Evolutionary conservation across 805 yeast species (phyloP), one percentile per base, ranked within the genome.

Genomic region (Zygoascus biomembranicola): DNA sequence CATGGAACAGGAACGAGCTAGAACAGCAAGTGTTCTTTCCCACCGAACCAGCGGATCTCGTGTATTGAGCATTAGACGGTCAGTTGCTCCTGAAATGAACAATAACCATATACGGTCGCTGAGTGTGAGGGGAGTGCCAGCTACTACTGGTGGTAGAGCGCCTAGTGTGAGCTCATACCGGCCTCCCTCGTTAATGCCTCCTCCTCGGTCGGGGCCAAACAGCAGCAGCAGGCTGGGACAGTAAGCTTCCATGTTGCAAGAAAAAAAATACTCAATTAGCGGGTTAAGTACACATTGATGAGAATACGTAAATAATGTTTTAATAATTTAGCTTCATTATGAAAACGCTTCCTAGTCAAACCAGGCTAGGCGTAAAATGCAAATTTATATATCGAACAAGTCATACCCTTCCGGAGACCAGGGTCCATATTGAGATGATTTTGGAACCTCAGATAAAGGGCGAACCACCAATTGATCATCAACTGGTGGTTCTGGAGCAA

Each of bases 341-440:
- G 28, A 23, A 23, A 6, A 23, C 28, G 28, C 28, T 23, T 23
- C 6, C 28, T 23, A 23, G 28, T 23, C 3, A 23, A 23, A 6
- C 28, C 6, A 6, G 28, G 28, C 28, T 23, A 6, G 6, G 28
- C 28, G 28, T 23, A 23, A 6, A 6, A 13, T 35, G 39, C 16
- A n/a, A n/a, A 35, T 11, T 8, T 35, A 35, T 4, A n/a, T 43
- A 62, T 46, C 49, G 49, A 65, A 64, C 35, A 65, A 50, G 19
- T 61, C 59, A 32, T 58, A 62, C 13, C 67, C 65, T 41, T 65
- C 68, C n/a, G 51, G 49, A 1, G 65, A 57, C 68, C 68, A 65
- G n/a, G 68, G 65, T 20, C 68, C 68, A 32, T 32, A 46, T 11
- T 51, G 52, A 2, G 32, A 8, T 9, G 47, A 18, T 23, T 23